phyloP scores from a whole-genome alignment of 2,329 filamentous ascomycete species.

The Cercospora janseana region DNA sequence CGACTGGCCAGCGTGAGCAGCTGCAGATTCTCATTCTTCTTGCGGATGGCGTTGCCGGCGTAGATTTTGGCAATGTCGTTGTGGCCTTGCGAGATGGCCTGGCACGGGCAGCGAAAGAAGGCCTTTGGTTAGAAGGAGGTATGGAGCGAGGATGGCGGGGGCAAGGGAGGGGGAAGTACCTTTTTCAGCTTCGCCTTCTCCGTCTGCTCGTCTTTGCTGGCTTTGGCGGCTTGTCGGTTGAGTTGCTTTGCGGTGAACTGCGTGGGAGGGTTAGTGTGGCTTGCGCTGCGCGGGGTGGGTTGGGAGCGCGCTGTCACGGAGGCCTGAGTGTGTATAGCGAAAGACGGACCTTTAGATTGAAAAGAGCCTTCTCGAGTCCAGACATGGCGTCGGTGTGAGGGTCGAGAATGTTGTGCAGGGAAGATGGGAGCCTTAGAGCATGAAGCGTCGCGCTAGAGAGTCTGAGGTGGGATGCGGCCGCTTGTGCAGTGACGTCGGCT shows the following conservation, averaged over 20 bases:
- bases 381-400: constrained; percentile 48
- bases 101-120: constrained; percentile 38
- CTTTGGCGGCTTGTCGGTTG: constrained; percentile 61
- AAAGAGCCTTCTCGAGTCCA: constrained; percentile 60
- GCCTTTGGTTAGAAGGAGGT: background rate
- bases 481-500: constrained; percentile 4
- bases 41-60: constrained; percentile 62
- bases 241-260: constrained; percentile 64
- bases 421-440: background rate
- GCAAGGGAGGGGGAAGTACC: constrained; percentile 20
- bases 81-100: constrained; percentile 57
- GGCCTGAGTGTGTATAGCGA: background rate
- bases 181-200: constrained; percentile 64
- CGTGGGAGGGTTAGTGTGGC: constrained; percentile 4
- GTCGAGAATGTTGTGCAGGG: background rate
- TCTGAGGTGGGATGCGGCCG: constrained; percentile 12
- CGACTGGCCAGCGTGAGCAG: constrained; percentile 56
- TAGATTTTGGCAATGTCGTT: constrained; percentile 62
- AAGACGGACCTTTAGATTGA: constrained; percentile 57
- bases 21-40: constrained; percentile 62
- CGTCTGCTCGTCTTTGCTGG: constrained; percentile 59
- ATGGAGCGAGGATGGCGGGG: constrained; percentile 32
- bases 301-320: constrained; percentile 29
- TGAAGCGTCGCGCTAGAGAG: constrained; percentile 5
- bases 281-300: constrained; percentile 1